Base-by-base conservation (phyloP, 495 filamentous ascomycete genomes). In the Cercophora scortea region DNA sequence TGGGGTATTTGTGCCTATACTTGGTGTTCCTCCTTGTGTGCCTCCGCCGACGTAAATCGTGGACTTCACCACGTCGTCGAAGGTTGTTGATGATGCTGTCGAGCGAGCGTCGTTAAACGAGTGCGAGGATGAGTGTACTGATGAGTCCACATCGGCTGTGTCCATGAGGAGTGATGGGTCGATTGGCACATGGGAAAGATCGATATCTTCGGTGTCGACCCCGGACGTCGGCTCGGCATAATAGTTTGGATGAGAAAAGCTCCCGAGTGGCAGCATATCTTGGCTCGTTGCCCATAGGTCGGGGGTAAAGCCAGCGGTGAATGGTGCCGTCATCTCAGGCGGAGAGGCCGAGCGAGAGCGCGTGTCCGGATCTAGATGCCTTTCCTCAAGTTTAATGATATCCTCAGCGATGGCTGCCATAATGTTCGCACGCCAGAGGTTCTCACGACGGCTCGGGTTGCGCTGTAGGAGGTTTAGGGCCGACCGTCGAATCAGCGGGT, bases 401-500 rank as follows among this genome's bases (percentile, higher is more conserved):
- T 60, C 56, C 42, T 66, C 61, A 3, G 65, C 65, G 32, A 68
- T 66, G 36, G 61, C 50, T 3, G 67, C 63, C 66, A 72, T 68
- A 1, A 61, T 57, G 35, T 60, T 63, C 12, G 61, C 57, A 8
- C 70, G 67, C 70, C 70, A 73, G 3, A 74, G 54, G 42, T 69
- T 72, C 46, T 73, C 70, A 5, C 63, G 61, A 4, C 56, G 36
- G 0, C 52, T 58, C 3, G 67, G 62, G 19, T 71, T 60, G 32
- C 66, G 60, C 47, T 56, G 63, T 46, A 74, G 63, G 7, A 73
- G 48, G 7, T 61, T 62, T 3, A 74, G 58, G 4, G 76, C 76
- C 5, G 65, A 64, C 15, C 70, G 61, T 36, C 78, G 70, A 6
- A 78, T 62, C 7, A 63, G 47, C 6, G 76, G 72, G 25, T 68